Evolutionary conservation across 495 filamentous ascomycete genomes (phyloP).

Genomic region (Emericellopsis terricola): DNA sequence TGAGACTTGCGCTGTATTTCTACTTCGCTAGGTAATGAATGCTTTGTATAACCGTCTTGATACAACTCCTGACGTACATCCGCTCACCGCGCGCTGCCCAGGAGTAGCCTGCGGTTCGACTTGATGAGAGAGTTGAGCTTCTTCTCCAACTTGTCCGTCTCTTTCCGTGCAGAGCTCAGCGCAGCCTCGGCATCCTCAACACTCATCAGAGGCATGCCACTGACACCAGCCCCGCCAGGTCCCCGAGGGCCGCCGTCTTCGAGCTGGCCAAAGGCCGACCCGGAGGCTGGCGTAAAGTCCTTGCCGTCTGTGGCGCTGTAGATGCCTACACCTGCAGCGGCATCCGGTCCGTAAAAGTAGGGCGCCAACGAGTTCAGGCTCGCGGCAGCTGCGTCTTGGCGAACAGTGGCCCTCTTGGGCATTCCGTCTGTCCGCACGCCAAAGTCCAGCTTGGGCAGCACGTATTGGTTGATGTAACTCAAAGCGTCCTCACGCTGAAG

Average conservation of each 20-base stretch:
- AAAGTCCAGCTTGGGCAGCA: slow-evolving; percentile 33
- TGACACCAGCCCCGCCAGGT: slow-evolving; percentile 10
- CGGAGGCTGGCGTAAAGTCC: background rate
- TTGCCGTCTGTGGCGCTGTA: slow-evolving; percentile 1
- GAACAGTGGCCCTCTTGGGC: slow-evolving; percentile 6
- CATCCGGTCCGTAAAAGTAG: slow-evolving; percentile 20
- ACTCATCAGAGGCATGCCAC: slow-evolving; percentile 29
- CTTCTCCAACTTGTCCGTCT: slow-evolving; percentile 54
- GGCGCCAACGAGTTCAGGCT: slow-evolving; percentile 21
- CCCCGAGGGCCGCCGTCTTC: slow-evolving; percentile 3
- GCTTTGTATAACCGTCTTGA: no score
- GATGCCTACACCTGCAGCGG: slow-evolving; percentile 6
- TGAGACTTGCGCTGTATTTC: background rate
- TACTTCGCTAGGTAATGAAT: no score
- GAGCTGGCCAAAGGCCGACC: background rate
- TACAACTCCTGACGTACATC: no score
- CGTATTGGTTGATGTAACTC: slow-evolving; percentile 49
- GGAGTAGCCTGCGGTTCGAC: slow-evolving; percentile 35
- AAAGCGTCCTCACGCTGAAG: slow-evolving; percentile 42
- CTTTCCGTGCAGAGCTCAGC: slow-evolving; percentile 37
- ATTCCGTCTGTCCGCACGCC: slow-evolving; percentile 19
- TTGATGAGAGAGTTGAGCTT: slow-evolving; percentile 39
- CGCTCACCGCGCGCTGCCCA: no score
- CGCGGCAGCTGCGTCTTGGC: slow-evolving; percentile 7
- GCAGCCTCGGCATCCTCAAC: slow-evolving; percentile 44